Percentiles rank a stretch among this genome's conserved stretches.
Conservation (phyloP, 1,284 basidiomycete species). For the Prillingera fragicola region DNA sequence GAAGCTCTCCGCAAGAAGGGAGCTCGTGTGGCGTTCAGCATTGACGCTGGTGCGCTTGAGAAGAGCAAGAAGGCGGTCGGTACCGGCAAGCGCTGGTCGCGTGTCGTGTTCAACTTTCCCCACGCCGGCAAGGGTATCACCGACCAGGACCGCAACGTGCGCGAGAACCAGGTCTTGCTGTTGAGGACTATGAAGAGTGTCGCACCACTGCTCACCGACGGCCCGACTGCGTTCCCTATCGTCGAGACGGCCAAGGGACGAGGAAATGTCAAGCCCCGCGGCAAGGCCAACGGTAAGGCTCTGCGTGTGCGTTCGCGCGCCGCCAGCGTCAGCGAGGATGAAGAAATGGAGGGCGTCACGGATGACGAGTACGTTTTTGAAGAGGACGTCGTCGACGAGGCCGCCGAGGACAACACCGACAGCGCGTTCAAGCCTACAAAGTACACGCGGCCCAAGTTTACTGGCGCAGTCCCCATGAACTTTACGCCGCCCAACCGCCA, state of each 20-base stretch:
- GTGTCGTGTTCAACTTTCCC: conserved; percentile 91
- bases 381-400: no score
- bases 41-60: conserved; percentile 77
- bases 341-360: no score
- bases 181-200: conserved; percentile 77
- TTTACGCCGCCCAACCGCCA: conserved; percentile 43
- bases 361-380: no score
- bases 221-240: conserved; percentile 42
- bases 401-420: no score
- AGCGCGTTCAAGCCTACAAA: no score
- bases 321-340: no score
- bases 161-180: conserved; percentile 83
- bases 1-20: conserved; percentile 56
- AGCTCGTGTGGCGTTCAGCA: conserved; percentile 68
- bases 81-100: conserved; percentile 55
- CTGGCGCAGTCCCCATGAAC: conserved; percentile 46
- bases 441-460: no score
- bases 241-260: conserved; percentile 1
- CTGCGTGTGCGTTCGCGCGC: conserved; percentile 7
- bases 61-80: conserved; percentile 52
- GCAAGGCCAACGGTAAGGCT: conserved; percentile 10
- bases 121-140: conserved; percentile 90
- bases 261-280: conserved; percentile 10
- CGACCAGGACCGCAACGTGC: conserved; percentile 89
- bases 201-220: conserved; percentile 58